Percentiles rank a stretch among this genome's conserved stretches.
phyloP scores from a whole-genome alignment of 2,329 filamentous ascomycete genomes.

The Ceratocystis ficicola region DNA sequence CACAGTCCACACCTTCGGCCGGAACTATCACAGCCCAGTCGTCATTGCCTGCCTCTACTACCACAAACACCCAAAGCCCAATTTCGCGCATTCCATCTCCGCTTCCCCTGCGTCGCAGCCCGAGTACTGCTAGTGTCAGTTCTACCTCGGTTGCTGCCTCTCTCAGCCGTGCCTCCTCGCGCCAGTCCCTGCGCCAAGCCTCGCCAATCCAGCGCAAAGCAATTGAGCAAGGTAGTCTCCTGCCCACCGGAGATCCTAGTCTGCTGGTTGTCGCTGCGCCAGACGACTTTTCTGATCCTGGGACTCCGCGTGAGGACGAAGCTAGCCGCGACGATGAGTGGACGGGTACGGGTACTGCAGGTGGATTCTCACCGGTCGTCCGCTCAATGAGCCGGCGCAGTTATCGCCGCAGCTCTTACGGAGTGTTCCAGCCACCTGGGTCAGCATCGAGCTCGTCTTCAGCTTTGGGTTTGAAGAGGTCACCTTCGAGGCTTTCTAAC shows the following conservation, averaged over 20 bases:
- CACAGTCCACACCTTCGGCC: not conserved
- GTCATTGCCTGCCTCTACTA: constrained; percentile 30
- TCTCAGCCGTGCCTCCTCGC: constrained; percentile 18
- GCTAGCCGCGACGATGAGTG: constrained; percentile 28
- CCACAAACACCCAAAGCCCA: not conserved
- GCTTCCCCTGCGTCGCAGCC: constrained; percentile 15
- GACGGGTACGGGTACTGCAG: constrained; percentile 6
- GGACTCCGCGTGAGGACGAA: constrained; percentile 33
- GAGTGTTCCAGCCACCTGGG: constrained; percentile 1
- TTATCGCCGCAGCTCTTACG: not conserved
- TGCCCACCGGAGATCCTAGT: constrained; percentile 25
- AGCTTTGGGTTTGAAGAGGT: constrained; percentile 14
- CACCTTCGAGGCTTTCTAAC: constrained; percentile 16
- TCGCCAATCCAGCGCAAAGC: constrained; percentile 19
- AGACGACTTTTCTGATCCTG: constrained; percentile 44
- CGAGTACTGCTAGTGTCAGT: constrained; percentile 16
- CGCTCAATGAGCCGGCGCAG: constrained; percentile 22
- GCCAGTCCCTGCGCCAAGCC: constrained; percentile 17
- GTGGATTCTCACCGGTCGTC: constrained; percentile 16
- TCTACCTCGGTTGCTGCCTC: constrained; percentile 6
- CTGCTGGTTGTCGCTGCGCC: constrained; percentile 55
- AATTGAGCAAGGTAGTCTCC: constrained; percentile 17
- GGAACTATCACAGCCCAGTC: constrained; percentile 32
- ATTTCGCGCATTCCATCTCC: constrained; percentile 17
- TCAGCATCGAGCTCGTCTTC: constrained; percentile 9